Base-by-base conservation (phyloP, 768 basidiomycete genomes). In the Chlorophyllum brunneum region DNA sequence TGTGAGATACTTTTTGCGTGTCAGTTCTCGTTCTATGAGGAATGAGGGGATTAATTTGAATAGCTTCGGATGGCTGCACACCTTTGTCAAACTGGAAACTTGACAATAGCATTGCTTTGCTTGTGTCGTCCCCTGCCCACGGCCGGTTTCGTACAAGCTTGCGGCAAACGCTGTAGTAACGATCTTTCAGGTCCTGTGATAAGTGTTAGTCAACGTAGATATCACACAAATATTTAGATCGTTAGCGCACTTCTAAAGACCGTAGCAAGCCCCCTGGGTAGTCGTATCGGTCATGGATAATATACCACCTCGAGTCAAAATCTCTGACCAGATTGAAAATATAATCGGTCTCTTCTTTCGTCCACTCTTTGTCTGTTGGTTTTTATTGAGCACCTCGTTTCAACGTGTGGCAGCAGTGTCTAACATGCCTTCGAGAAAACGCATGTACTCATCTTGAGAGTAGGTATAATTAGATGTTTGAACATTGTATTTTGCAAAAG, bases 271-370 rank as follows among this genome's bases (percentile, higher is more conserved):
- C 80, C n/a, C 68, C 70, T 1, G 80, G 74, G 62, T 76, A 91
- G 3, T 90, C 83, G 66, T 95, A 98, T 23, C 97, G 84, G 67
- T 98, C 97, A 47, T 88, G 75, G 10, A 95, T 82, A 57, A 98
- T 78, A 63, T 90, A 86, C 81, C 95, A 98, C 38, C 95, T 80
- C 9, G 82, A 73, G 65, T 98, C 95, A 58, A 88, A 98, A 46
- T 89, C 84, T 44, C 79, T 76, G 7, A 88, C 84, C 7, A 95
- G 67, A 2, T 70, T 71, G 68, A 98, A 95, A 1, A 99, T 78
- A 63, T 98, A 92, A 63, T 92, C 88, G 0, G 97, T 98, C 67
- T 98, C 94, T 58, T 93, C 91, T 59, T 86, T 88, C 5, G 89
- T 80, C 97, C 97, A 98, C 54, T 86, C 86, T 8, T 71, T 72